Conservation (phyloP, 108 stramenopile species). For the Pseudonitzschia pungens region DNA sequence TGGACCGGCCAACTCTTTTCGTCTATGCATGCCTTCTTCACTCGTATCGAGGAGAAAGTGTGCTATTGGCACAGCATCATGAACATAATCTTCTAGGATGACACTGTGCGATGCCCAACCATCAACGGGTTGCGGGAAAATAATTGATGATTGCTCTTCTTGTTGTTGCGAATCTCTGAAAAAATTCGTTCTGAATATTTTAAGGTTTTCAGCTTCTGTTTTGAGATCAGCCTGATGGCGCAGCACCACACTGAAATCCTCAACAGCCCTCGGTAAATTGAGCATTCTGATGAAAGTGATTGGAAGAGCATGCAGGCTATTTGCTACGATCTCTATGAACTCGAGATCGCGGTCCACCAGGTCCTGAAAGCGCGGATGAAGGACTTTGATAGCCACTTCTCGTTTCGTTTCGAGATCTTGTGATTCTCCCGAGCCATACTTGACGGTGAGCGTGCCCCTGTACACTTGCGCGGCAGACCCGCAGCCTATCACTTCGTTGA, state of each 20-base stretch:
- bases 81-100: conserved; percentile 70
- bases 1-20: conserved; percentile 68
- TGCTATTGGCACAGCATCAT: conserved; percentile 69
- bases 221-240: conserved; percentile 77
- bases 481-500: conserved; percentile 72
- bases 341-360: conserved; percentile 70
- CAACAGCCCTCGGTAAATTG: conserved; percentile 69
- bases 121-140: conserved; percentile 67
- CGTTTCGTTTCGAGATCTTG: conserved; percentile 17
- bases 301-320: conserved; percentile 61
- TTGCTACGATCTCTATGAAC: conserved; percentile 67
- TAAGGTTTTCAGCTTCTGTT: conserved; percentile 69
- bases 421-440: conserved; percentile 5
- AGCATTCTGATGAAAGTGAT: conserved; percentile 62
- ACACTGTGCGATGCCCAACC: conserved; percentile 60
- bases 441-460: conserved; percentile 46
- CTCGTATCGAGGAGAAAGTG: conserved; percentile 60
- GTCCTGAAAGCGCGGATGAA: conserved; percentile 71
- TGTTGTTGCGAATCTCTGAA: conserved; percentile 31
- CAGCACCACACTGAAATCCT: conserved; percentile 71
- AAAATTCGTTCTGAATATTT: conserved; percentile 71
- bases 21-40: conserved; percentile 44
- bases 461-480: conserved; percentile 92
- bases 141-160: conserved; percentile 38
- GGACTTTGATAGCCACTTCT: conserved; percentile 79